Evolutionary conservation across 345 rosid species (phyloP), one percentile per base, ranked within the genome.

Genomic region (Pistacia integerrima): DNA sequence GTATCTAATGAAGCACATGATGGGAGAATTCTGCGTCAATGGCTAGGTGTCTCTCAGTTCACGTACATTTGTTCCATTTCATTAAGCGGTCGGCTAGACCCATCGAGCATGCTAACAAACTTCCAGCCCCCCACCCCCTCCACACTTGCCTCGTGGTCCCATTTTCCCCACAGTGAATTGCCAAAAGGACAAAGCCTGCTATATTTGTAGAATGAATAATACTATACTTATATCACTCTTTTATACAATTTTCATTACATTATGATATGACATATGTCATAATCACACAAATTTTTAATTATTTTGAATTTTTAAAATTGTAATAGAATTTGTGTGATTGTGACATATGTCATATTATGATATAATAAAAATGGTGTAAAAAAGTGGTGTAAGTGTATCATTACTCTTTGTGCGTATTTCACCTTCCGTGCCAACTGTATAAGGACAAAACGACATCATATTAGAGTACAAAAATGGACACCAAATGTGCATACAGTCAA

Each of bases 41-140:
- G 90, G 18, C 93, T 93, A 0, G 94, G 97, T 11, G 97, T 90
- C 85, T 96, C 99, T 6, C 99, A 87, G 77, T 75, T 90, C 46
- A 91, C 90, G 11, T 93, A 93, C 88, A 96, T 84, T 80, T 96
- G 92, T 88, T 92, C 97, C 66, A 72, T 79, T 71, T 93, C 97
- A 61, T 92, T 84, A 30, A 96, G 87, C 0, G 97, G 91, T 38
- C 97, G 85, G 80, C 94, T 96, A 38, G 98, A 93, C 69, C 97
- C 98, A 80, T 96, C 97, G 0, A 97, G 97, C 78, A 92, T 84
- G 89, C 98, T 93, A 38, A 93, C 83, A 72, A 91, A 96, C 84
- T 91, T 93, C 99, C 98, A 95, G 46, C 25, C 99, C 97, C 11
- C 97, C 98, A 28, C 98, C 97, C 0, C 83, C 85, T 80, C 99